phyloP scores from a whole-genome alignment of 202 grass and related monocot genomes.

The Thinopyrum obtusiflorum region DNA sequence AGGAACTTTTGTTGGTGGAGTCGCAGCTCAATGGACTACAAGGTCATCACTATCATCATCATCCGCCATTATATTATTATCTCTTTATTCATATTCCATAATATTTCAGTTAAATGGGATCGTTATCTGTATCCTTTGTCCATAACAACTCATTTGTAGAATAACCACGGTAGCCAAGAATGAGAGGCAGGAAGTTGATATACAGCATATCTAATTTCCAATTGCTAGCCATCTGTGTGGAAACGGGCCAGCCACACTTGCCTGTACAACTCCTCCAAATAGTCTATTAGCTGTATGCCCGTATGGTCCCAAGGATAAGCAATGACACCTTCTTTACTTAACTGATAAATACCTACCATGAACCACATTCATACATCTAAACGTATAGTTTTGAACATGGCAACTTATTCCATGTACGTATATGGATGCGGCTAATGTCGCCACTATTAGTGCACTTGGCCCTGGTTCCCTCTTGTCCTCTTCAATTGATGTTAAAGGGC shows the following conservation, averaged over 20 bases:
- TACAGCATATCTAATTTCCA: conserved; percentile 13
- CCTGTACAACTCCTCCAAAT: not conserved
- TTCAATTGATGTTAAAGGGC: not conserved
- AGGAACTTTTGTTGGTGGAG: conserved; percentile 66
- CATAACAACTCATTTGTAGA: not conserved
- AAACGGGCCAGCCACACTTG: not conserved
- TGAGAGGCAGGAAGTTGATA: not conserved
- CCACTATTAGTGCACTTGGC: not conserved
- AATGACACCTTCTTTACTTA: not conserved
- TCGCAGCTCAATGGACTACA: conserved; percentile 73
- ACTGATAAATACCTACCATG: not conserved
- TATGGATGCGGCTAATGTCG: not conserved
- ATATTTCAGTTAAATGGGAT: not conserved
- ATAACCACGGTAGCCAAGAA: not conserved
- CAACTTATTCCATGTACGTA: not conserved
- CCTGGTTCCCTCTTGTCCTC: not conserved
- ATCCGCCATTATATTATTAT: not conserved
- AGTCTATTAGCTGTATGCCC: not conserved
- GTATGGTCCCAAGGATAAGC: not conserved
- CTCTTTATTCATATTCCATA: not conserved
- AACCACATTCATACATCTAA: not conserved
- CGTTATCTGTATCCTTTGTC: not conserved
- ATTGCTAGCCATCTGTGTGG: not conserved
- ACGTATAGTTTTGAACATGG: not conserved
- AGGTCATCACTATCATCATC: conserved; percentile 40